Conservation (phyloP, 208 protist genomes). For the Leishmania guyanensis region DNA sequence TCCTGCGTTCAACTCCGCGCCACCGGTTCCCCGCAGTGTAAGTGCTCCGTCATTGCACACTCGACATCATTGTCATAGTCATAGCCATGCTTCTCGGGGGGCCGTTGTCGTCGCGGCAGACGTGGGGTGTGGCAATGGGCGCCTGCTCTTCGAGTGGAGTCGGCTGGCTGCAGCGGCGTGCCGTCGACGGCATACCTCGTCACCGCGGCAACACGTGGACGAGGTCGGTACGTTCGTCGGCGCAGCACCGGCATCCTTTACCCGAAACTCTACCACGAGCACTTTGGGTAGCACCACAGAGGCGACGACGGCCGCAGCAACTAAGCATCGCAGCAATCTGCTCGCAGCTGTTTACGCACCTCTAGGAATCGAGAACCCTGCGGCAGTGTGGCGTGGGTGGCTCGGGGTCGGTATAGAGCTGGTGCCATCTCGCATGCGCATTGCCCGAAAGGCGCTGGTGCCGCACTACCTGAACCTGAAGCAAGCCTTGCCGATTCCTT, state of each 20-base stretch:
- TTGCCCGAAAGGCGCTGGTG: constrained; percentile 52
- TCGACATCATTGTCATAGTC: background rate
- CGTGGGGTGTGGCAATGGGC: constrained; percentile 73
- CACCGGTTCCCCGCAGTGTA: background rate
- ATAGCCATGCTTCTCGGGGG: constrained; percentile 11
- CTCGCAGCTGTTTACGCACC: constrained; percentile 16
- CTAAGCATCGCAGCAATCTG: constrained; percentile 10
- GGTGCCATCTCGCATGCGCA: constrained; percentile 60
- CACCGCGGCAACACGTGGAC: background rate
- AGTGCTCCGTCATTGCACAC: background rate
- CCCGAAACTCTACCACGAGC: background rate
- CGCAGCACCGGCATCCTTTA: background rate
- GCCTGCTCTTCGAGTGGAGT: constrained; percentile 77
- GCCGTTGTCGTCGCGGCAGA: constrained; percentile 48
- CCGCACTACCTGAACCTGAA: constrained; percentile 46
- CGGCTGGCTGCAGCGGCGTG: constrained; percentile 43
- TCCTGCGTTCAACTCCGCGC: background rate
- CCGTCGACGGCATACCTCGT: constrained; percentile 5
- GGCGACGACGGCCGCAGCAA: constrained; percentile 7
- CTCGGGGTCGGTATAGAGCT: constrained; percentile 66
- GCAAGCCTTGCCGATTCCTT: constrained; percentile 12
- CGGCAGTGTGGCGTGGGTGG: constrained; percentile 37
- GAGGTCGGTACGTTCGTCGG: background rate
- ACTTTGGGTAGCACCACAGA: constrained; percentile 7
- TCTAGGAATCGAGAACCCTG: constrained; percentile 6